phyloP scores from a whole-genome alignment of 176 grass and related monocot genomes.

The Luzula sylvatica region DNA sequence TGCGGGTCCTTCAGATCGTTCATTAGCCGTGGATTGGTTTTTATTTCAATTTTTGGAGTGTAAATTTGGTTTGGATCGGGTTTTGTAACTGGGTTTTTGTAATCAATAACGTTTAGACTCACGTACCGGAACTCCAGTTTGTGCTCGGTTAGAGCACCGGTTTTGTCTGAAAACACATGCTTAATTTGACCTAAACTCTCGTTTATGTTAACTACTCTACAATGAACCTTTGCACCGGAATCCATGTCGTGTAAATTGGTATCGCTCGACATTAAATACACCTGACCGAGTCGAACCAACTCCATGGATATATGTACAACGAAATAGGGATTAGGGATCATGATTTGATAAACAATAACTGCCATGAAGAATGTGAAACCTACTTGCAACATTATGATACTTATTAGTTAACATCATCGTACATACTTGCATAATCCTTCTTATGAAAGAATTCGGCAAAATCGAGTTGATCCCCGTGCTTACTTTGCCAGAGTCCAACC shows the following conservation, averaged over 20 bases:
- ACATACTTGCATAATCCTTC: conserved; percentile 32
- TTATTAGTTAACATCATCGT: conserved; percentile 5
- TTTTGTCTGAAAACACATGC: conserved; percentile 91
- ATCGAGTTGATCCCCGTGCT: conserved; percentile 30
- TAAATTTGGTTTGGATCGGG: conserved; percentile 30
- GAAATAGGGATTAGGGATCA: conserved; percentile 94
- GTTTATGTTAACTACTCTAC: conserved; percentile 83
- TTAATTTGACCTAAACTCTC: conserved; percentile 92
- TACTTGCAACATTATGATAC: conserved; percentile 34
- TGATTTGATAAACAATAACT: conserved; percentile 94
- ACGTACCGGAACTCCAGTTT: conserved; percentile 85
- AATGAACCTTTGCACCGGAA: conserved; percentile 68
- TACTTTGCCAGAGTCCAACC: conserved; percentile 50
- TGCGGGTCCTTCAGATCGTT: conserved; percentile 20
- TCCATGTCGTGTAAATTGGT: conserved; percentile 41
- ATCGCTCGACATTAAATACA: conserved; percentile 88
- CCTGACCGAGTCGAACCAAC: conserved; percentile 74
- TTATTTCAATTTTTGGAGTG: conserved; percentile 50
- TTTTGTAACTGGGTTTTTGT: conserved; percentile 30
- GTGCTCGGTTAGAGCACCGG: conserved; percentile 83
- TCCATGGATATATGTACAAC: conserved; percentile 72
- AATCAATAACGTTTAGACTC: conserved; percentile 57
- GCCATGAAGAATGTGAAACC: conserved; percentile 82
- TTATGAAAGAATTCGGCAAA: conserved; percentile 64
- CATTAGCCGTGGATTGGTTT: conserved; percentile 37